Percentiles rank a stretch among this genome's conserved stretches.
phyloP scores from a whole-genome alignment of 2,329 filamentous ascomycete species.

The Biscogniauxia mediterranea region DNA sequence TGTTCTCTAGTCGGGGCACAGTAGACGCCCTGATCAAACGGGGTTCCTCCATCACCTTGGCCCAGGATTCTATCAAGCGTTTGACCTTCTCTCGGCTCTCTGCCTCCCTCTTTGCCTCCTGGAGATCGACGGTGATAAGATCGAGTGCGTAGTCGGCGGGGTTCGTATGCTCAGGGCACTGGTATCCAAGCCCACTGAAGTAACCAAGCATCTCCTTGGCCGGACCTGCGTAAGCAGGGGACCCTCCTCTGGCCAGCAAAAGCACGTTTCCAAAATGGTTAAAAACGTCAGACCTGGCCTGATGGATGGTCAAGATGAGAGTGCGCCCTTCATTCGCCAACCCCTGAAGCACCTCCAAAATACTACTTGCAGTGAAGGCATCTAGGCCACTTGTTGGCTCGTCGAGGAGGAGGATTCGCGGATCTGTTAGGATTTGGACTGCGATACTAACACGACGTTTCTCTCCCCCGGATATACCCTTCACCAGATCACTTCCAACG shows the following conservation, averaged over 20 bases:
- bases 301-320: conserved; percentile 74
- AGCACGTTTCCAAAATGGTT: conserved; percentile 69
- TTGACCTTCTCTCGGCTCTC: conserved; percentile 62
- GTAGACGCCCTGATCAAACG: conserved; percentile 6
- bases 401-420: conserved; percentile 69
- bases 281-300: conserved; percentile 72
- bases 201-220: conserved; percentile 64
- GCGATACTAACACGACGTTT: conserved; percentile 77
- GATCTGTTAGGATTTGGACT: conserved; percentile 74
- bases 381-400: conserved; percentile 76
- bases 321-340: conserved; percentile 73
- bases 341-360: conserved; percentile 69
- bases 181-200: conserved; percentile 57
- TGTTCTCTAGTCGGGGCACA: conserved; percentile 25
- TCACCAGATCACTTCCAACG: conserved; percentile 69
- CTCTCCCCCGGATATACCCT: conserved; percentile 78
- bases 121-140: conserved; percentile 72
- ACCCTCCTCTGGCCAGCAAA: conserved; percentile 67
- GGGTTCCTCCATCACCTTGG: conserved; percentile 8
- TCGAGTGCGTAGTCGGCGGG: conserved; percentile 77
- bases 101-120: conserved; percentile 60
- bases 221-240: conserved; percentile 64
- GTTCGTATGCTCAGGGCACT: conserved; percentile 69
- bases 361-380: conserved; percentile 74
- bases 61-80: conserved; percentile 60